Percentiles rank a stretch among this genome's conserved stretches.
phyloP scores from a whole-genome alignment of 306 rosid species.

The Prunus davidiana region DNA sequence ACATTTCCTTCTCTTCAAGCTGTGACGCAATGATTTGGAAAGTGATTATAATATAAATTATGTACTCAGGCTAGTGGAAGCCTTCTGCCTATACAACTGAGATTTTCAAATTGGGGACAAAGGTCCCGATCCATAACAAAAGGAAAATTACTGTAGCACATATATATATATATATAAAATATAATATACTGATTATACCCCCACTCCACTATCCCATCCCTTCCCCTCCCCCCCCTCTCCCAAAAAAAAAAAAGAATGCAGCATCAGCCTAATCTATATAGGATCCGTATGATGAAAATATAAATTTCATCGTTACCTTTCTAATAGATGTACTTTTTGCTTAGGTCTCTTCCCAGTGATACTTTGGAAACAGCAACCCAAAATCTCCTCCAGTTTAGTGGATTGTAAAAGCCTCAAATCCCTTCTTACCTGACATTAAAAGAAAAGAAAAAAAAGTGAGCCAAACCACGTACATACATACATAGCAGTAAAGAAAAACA shows the following conservation, averaged over 20 bases:
- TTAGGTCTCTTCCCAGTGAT: constrained; percentile 67
- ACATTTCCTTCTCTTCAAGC: constrained; percentile 81
- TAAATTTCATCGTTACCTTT: constrained; percentile 42
- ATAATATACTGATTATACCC: not conserved
- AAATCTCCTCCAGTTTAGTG: constrained; percentile 64
- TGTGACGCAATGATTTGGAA: constrained; percentile 27
- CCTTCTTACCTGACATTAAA: constrained; percentile 61
- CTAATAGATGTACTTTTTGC: constrained; percentile 73
- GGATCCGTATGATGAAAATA: not conserved
- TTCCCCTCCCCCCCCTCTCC: too few relatives aligned
- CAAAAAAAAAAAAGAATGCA: too few relatives aligned
- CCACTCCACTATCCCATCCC: not conserved
- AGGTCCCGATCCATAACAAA: not conserved
- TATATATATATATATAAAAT: too few relatives aligned
- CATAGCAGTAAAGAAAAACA: not conserved
- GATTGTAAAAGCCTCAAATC: constrained; percentile 62
- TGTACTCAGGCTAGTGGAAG: not conserved
- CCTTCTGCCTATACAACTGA: not conserved
- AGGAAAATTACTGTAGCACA: not conserved
- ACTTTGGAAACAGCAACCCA: constrained; percentile 60
- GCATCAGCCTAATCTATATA: not conserved
- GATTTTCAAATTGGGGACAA: constrained; percentile 8
- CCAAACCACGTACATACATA: constrained; percentile 7
- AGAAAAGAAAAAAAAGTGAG: constrained; percentile 1
- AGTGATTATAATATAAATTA: constrained; percentile 13